Base-by-base conservation (phyloP, 345 rosid genomes). In the Geranium brycei region DNA sequence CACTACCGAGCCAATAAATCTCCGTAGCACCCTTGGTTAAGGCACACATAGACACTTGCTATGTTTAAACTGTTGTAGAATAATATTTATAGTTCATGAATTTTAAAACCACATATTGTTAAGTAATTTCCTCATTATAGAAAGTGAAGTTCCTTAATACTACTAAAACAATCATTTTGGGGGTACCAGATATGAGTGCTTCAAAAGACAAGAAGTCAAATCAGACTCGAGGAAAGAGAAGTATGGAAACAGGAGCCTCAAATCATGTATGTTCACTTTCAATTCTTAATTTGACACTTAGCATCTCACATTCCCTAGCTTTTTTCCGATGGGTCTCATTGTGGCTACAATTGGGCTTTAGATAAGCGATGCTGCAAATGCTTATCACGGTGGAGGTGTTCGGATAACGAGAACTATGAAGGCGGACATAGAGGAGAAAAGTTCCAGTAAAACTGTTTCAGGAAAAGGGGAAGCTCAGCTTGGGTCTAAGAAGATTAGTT, bases 161-260 rank as follows among this genome's bases (percentile, higher is more conserved):
- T 47, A 47, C 3, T 47, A 47, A 47, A 47, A 47, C 15, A 32
- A 51, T 58, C 65, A 19, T 58, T 35, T 61, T 53, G 59, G 74
- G 71, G 51, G 35, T 23, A 23, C 28, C 65, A 66, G 68, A 38
- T 63, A 66, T 57, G 51, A 61, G 58, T 73, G 57, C 75, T 59
- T 65, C 73, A 51, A 61, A 71, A 65, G 60, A 51, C 53, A 70
- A 53, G 53, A 68, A 58, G 57, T 56, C 72, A 17, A 61, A 66
- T 35, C 64, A 38, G 60, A 62, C 59, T 58, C 19, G 1, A 17
- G 69, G 23, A 31, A 19, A 62, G 4, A 10, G 18, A 66, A 51
- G 31, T 16, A 61, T 5, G 18, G 62, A 71, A 40, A 28, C 13
- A 60, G 60, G 58, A 70, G 18, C 59, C 64, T 31, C 55, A 51